Percentiles rank a stretch among this genome's conserved stretches.
Conservation (phyloP, 2,329 filamentous ascomycete species). For the Colletotrichum camelliae region DNA sequence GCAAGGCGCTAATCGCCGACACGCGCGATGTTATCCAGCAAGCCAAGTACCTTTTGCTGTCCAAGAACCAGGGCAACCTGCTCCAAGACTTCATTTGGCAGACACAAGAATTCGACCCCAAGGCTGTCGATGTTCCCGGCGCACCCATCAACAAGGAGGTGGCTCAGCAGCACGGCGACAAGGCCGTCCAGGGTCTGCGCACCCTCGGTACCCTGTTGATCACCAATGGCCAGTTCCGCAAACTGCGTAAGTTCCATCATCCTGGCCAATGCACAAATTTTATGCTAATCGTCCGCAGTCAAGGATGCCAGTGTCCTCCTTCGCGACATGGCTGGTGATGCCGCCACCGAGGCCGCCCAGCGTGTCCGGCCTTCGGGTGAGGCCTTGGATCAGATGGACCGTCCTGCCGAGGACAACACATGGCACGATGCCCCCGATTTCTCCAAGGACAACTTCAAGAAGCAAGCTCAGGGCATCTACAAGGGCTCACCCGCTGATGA, state of each 20-base stretch:
- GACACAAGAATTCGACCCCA: slow-evolving; percentile 75
- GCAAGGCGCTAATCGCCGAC: slow-evolving; percentile 78
- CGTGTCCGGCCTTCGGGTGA: slow-evolving; percentile 81
- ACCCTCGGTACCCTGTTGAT: slow-evolving; percentile 89
- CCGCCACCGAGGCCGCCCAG: slow-evolving; percentile 78
- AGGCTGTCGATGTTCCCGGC: slow-evolving; percentile 64
- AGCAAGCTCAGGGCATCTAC: slow-evolving; percentile 69
- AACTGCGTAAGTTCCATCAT: slow-evolving; percentile 70
- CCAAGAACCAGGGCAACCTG: slow-evolving; percentile 94
- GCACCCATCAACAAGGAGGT: slow-evolving; percentile 76
- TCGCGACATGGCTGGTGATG: slow-evolving; percentile 91
- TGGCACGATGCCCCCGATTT: slow-evolving; percentile 90
- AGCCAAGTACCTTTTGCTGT: slow-evolving; percentile 83
- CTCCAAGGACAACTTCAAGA: slow-evolving; percentile 71
- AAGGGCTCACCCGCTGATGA: slow-evolving; percentile 62
- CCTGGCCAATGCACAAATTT: too few species aligned
- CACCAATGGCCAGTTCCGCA: slow-evolving; percentile 95
- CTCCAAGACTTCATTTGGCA: slow-evolving; percentile 98
- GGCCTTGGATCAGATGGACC: slow-evolving; percentile 76
- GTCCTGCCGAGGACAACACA: slow-evolving; percentile 86
- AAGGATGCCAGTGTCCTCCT: slow-evolving; percentile 81
- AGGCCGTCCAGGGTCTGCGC: slow-evolving; percentile 83
- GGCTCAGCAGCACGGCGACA: slow-evolving; percentile 81
- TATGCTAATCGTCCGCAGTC: slow-evolving; percentile 47
- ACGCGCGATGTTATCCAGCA: slow-evolving; percentile 80